These are phyloP conservation scores for Boletus edulis DNA, from an alignment of 768 basidiomycete species.

Conservation along the genomic window DNA sequence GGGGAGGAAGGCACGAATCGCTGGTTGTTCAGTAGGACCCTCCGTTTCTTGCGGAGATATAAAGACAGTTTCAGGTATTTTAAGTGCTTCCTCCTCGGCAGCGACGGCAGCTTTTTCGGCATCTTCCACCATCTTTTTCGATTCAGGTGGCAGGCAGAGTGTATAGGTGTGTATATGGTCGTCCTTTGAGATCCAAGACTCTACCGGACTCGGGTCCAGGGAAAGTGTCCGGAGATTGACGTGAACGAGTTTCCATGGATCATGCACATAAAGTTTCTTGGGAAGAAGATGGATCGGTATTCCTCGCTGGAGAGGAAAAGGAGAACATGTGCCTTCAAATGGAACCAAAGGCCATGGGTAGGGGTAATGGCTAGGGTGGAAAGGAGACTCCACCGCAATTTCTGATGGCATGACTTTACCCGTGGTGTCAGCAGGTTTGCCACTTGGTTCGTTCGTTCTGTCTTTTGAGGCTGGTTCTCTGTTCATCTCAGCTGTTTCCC, in stretches of 20 bases:
- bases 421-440: neutral
- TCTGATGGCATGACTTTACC: neutral
- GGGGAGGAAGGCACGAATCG: slow-evolving; percentile 25
- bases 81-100: slow-evolving; percentile 2
- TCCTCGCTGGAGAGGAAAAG: slow-evolving; percentile 25
- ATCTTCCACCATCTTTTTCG: slow-evolving; percentile 1
- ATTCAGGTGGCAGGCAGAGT: slow-evolving; percentile 19
- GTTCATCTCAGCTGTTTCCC: too few species aligned
- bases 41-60: slow-evolving; percentile 18
- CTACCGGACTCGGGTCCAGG: neutral
- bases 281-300: slow-evolving; percentile 38
- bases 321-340: slow-evolving; percentile 28
- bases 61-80: slow-evolving; percentile 9
- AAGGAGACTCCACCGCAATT: slow-evolving; percentile 16
- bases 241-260: slow-evolving; percentile 36
- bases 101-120: slow-evolving; percentile 6
- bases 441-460: neutral
- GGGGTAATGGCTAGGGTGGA: slow-evolving; percentile 35
- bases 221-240: neutral
- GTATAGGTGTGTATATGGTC: slow-evolving; percentile 30
- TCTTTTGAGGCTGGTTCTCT: neutral
- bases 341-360: slow-evolving; percentile 41
- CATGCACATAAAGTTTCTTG: slow-evolving; percentile 42
- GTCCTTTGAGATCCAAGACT: slow-evolving; percentile 26
- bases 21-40: slow-evolving; percentile 27